Evolutionary conservation across 495 filamentous ascomycete genomes (phyloP).

Genomic region (Penicillium robsamsonii): DNA sequence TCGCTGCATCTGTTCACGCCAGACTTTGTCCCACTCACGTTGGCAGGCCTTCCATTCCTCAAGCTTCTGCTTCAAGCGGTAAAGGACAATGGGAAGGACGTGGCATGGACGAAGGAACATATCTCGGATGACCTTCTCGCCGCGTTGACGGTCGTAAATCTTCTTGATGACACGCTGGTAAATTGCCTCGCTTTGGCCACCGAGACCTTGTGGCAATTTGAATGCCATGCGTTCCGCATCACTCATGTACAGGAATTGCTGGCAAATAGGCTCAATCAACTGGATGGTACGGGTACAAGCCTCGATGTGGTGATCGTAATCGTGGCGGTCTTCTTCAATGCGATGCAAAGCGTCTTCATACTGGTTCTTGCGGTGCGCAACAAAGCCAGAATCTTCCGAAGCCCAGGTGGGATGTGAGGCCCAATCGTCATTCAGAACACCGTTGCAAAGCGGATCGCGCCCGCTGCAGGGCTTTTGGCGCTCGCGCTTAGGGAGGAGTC

Average conservation of each 20-base stretch:
- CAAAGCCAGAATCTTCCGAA: conserved; percentile 96
- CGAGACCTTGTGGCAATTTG: conserved; percentile 76
- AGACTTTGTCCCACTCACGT: conserved; percentile 99
- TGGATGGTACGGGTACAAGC: conserved; percentile 90
- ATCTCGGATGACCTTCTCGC: conserved; percentile 74
- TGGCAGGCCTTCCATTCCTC: conserved; percentile 96
- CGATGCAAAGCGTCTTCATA: conserved; percentile 91
- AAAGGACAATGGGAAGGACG: conserved; percentile 82
- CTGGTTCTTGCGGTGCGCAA: conserved; percentile 93
- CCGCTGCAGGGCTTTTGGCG: conserved; percentile 85
- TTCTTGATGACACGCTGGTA: conserved; percentile 97
- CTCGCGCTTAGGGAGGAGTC: conserved; percentile 85
- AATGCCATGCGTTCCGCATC: conserved; percentile 68
- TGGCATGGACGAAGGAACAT: conserved; percentile 78
- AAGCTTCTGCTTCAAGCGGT: conserved; percentile 84
- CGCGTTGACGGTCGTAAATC: conserved; percentile 86
- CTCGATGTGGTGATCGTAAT: conserved; percentile 98
- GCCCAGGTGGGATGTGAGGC: conserved; percentile 99
- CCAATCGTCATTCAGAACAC: conserved; percentile 96
- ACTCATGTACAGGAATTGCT: conserved; percentile 75
- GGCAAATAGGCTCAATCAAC: conserved; percentile 87
- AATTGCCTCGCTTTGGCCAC: conserved; percentile 91
- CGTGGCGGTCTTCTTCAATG: conserved; percentile 97
- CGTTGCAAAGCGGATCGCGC: conserved; percentile 86
- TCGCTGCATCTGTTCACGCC: conserved; percentile 87